Base-by-base conservation (phyloP, 83 land plant genomes). In the Diphasiastrum complanatum region DNA sequence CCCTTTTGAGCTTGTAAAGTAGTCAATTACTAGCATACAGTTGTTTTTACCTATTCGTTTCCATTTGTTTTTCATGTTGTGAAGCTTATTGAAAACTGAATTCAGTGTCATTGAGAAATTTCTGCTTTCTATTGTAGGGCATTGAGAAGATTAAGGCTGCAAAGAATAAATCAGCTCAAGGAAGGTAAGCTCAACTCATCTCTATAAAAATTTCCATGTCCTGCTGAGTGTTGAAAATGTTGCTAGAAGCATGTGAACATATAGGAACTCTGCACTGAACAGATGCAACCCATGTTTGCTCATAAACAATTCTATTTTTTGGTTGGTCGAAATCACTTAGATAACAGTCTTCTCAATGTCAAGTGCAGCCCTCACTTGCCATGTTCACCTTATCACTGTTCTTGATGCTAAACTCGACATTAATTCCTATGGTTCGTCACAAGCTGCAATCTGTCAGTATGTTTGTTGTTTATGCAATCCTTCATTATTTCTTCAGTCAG, bases 121-220 rank as follows among this genome's bases (percentile, higher is more conserved):
- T 33, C n/a, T 24, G n/a, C 24, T 19, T 61, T 63, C 56, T 14
- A 18, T 28, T 38, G 33, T 60, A 85, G 95, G 95, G 85, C 41
- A 81, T 89, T 66, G 96, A 85, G 47, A 89, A 83, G 62, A 89
- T 89, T 32, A 89, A 85, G 71, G 76, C 77, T 48, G 96, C 96
- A 1, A 89, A 85, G 67, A 83, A 77, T 64, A 89, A 89, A 73
- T 74, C 83, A 56, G 71, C 83, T n/a, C 87, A 85, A 70, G 96
- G 86, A 73, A 63, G 86, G 86, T 82, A 64, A 34, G 84, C 28
- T 36, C 16, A 2, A 22, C 30, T 26, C 27, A 43, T 1, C 40
- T 10, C 34, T 68, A 0, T 14, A 23, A 5, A 25, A 22, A 19
- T 19, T 23, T 49, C 27, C 6, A 48, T 34, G 22, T 2, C 2